These are phyloP conservation scores for Lipomyces mesembrius DNA, from an alignment of 805 yeast genomes.

Conservation along the genomic window DNA sequence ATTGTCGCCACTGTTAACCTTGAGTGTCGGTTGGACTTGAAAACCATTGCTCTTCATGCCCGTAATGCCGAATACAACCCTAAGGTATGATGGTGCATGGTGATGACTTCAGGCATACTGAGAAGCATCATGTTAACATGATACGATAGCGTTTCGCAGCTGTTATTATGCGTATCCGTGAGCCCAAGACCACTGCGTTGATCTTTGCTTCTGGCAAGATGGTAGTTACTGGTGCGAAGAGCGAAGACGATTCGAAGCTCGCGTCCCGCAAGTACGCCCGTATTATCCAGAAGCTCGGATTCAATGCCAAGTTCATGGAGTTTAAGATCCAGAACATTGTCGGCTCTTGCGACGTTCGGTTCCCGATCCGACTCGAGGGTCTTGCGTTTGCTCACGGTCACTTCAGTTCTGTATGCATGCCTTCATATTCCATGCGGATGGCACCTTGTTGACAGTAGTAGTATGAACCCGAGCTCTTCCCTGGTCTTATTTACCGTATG, in stretches of 20 bases:
- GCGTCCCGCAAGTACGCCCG: constrained; percentile 98
- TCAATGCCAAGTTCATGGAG: constrained; percentile 96
- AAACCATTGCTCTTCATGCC: constrained; percentile 96
- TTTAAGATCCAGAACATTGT: constrained; percentile 98
- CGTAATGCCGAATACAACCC: constrained; percentile 99
- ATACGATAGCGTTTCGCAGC: constrained; percentile 85
- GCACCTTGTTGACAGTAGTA: constrained; percentile 16
- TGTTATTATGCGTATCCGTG: constrained; percentile 98
- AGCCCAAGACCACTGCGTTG: constrained; percentile 96
- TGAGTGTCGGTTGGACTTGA: constrained; percentile 93
- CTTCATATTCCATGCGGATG: neutral
- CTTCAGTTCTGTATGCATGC: constrained; percentile 53
- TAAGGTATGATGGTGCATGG: constrained; percentile 47
- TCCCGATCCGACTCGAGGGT: constrained; percentile 96
- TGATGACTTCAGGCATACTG: neutral
- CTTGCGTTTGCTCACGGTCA: constrained; percentile 97
- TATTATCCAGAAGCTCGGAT: constrained; percentile 96
- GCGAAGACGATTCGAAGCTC: constrained; percentile 97
- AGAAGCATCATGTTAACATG: constrained; percentile 7
- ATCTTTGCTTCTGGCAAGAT: constrained; percentile 98
- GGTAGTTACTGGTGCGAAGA: constrained; percentile 99
- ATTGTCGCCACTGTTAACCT: constrained; percentile 97
- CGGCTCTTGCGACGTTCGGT: constrained; percentile 97
- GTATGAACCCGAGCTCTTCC: constrained; percentile 97
- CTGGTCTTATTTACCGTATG: constrained; percentile 98